Evolutionary conservation across 148 eudicot genomes (phyloP).

Genomic region (Cornus kousa): DNA sequence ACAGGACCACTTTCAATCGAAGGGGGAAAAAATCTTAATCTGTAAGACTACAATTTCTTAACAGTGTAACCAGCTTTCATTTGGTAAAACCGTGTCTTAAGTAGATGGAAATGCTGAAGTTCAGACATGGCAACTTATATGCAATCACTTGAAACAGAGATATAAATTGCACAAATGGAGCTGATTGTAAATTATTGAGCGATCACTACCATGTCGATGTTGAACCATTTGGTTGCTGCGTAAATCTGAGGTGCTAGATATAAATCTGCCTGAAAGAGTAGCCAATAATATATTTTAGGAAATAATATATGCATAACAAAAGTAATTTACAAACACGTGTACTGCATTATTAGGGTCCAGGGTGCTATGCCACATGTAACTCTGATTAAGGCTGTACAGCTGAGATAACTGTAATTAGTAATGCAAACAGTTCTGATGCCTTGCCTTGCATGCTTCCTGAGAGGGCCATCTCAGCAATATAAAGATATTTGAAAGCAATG

Average conservation of each 20-base stretch:
- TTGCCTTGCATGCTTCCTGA: no score
- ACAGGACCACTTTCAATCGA: no score
- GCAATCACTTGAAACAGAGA: background rate
- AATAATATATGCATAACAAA: background rate
- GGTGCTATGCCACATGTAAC: background rate
- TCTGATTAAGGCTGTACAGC: background rate
- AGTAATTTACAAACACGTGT: background rate
- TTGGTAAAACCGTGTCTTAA: no score
- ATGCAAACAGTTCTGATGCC: no score
- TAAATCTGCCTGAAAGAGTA: slow-evolving; percentile 68
- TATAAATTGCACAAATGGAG: slow-evolving; percentile 5
- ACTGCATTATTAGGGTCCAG: background rate
- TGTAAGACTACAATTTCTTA: no score
- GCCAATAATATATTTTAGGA: background rate
- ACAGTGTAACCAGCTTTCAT: no score
- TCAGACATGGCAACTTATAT: background rate
- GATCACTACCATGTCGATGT: slow-evolving; percentile 57
- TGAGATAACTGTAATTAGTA: background rate
- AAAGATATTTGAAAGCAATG: no score
- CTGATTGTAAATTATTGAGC: background rate
- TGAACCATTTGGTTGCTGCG: slow-evolving; percentile 54
- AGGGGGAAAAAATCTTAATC: no score
- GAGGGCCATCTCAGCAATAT: no score
- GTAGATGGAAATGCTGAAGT: background rate
- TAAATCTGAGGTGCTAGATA: slow-evolving; percentile 82